Evolutionary conservation across 768 basidiomycete species (phyloP), one percentile per base, ranked within the genome.

Genomic region (Tulasnella sp.): DNA sequence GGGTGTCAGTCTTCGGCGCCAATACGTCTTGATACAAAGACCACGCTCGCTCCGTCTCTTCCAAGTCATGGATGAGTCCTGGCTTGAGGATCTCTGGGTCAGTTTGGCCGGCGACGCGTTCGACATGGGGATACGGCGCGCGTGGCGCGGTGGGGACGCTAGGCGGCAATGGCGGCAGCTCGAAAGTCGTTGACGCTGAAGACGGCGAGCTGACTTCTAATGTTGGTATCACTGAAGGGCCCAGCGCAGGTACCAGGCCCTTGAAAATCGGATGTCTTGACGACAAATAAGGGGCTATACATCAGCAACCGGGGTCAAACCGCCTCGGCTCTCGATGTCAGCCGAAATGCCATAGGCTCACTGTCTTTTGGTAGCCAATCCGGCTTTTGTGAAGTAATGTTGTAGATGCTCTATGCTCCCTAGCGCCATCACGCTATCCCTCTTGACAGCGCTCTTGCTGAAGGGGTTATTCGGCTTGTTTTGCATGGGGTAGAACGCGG

Each of bases 381-480:
- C 89, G 0, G 87, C 82, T 77, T 92, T 92, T 7, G 87, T 89
- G 66, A 93, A 97, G 68, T 92, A 93, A 66, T 92, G 85, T 71
- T 97, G 93, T 43, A 97, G 78, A 69, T 96, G 89, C 68, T 94
- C 87, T 65, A 97, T 97, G 68, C 89, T 92, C n/a, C 92, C 92
- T 17, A 97, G 73, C 0, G 90, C 82, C 82, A 93, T 86, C 19
- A 97, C 92, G 65, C 87, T 91, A 70, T 91, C 88, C 44, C 93
- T 81, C 72, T 92, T 94, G 3, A 90, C 89, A 0, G 93, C 93
- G 61, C 87, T 90, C 63, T 86, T 76, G 65, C 86, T 87, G 76
- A 92, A 93, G 1, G 89, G 87, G 64, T 91, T 92, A 70, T 80
- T 75, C 0, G 79, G 80, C 68, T 87, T 90, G 69, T 83, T 85